Evolutionary conservation across 2,329 filamentous ascomycete genomes (phyloP).

Genomic region (Didymella arachidicola): DNA sequence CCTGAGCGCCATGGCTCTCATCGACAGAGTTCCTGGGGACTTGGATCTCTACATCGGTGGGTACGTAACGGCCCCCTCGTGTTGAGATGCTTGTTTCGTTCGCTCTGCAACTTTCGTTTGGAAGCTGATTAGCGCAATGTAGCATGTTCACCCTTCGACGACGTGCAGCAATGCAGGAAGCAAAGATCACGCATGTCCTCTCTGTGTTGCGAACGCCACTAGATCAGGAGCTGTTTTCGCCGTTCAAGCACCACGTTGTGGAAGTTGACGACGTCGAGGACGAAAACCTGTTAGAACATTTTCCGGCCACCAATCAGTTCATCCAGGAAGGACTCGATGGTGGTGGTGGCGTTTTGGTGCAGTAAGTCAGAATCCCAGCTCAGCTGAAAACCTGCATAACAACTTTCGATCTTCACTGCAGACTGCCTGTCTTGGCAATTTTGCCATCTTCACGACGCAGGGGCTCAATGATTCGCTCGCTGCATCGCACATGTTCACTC

Average conservation of each 20-base stretch:
- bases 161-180: constrained; percentile 71
- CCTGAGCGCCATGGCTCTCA: constrained; percentile 59
- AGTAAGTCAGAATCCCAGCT: constrained; percentile 67
- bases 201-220: constrained; percentile 75
- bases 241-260: constrained; percentile 77
- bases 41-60: constrained; percentile 80
- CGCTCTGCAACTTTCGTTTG: constrained; percentile 22
- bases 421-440: constrained; percentile 43
- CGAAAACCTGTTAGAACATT: constrained; percentile 82
- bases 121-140: constrained; percentile 40
- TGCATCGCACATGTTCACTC: constrained; percentile 14
- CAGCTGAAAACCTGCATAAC: constrained; percentile 47
- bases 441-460: constrained; percentile 43
- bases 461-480: constrained; percentile 14
- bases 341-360: constrained; percentile 70
- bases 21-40: constrained; percentile 73
- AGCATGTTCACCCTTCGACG: constrained; percentile 83
- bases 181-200: constrained; percentile 88
- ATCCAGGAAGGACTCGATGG: constrained; percentile 77
- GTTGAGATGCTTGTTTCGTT: constrained; percentile 28
- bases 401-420: constrained; percentile 40
- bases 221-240: constrained; percentile 64
- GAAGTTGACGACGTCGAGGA: constrained; percentile 92
- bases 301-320: constrained; percentile 80
- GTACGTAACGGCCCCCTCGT: constrained; percentile 59